Conservation (phyloP, 768 basidiomycete species). For the Leccinum broughii region DNA sequence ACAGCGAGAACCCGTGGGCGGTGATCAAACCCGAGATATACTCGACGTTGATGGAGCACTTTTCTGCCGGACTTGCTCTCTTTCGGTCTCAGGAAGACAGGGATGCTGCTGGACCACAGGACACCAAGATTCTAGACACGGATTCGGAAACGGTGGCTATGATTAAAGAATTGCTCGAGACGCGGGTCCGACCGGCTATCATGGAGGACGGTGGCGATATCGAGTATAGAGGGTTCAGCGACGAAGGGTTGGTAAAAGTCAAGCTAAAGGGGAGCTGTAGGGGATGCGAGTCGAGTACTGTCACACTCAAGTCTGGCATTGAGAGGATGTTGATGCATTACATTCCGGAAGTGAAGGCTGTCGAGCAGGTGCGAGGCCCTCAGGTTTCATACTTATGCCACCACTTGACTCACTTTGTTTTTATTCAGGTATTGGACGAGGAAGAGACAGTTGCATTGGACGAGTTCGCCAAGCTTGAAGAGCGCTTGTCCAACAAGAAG, state of each 20-base stretch:
- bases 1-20: constrained; percentile 80
- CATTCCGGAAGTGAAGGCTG: constrained; percentile 91
- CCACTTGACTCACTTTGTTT: constrained; percentile 8
- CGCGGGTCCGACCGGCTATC: constrained; percentile 91
- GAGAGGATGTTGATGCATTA: constrained; percentile 99
- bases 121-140: constrained; percentile 89
- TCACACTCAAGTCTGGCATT: constrained; percentile 95
- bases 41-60: constrained; percentile 94
- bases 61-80: constrained; percentile 85
- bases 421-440: constrained; percentile 73
- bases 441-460: constrained; percentile 86
- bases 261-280: constrained; percentile 97
- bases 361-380: constrained; percentile 65
- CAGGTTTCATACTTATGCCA: not conserved
- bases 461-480: constrained; percentile 88
- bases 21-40: constrained; percentile 97
- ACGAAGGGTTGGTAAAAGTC: constrained; percentile 79
- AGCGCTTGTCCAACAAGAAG: constrained; percentile 53
- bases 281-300: constrained; percentile 91
- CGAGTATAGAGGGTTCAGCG: constrained; percentile 89
- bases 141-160: constrained; percentile 97
- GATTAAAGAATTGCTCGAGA: constrained; percentile 97
- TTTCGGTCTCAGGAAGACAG: constrained; percentile 83
- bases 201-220: constrained; percentile 99
- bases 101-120: constrained; percentile 85